Evolutionary conservation across 2,329 filamentous ascomycete genomes (phyloP), one percentile per base, ranked within the genome.

Genomic region (Arthrobotrys pseudoclavata): DNA sequence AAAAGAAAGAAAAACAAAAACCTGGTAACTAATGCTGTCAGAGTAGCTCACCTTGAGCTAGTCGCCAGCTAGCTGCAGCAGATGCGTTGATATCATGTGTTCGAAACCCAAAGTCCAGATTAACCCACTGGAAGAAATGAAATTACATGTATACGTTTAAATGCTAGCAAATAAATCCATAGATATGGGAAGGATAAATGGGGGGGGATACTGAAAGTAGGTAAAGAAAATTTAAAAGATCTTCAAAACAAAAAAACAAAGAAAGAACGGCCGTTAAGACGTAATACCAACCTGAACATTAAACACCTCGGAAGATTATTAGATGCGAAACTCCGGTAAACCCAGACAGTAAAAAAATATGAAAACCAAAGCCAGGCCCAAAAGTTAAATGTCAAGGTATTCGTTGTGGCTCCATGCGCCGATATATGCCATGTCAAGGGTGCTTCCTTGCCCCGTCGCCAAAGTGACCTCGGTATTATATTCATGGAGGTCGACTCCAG

Each of bases 351-450:
- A 37, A 37, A 29, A 29, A 29, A 9, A 34, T 34, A 1, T 9
- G 31, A 9, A 10, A 9, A 34, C 7, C 7, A 34, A 34, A 9
- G 31, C 31, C 4, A 34, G 31, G 7, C 7, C 12, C 1, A 34
- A 34, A 9, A 34, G 7, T 29, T 29, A 29, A 7, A 7, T 29
- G 26, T 34, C 31, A 34, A 9, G 12, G 31, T 9, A 10, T 9
- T 34, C 4, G 31, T 5, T 2, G 31, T 34, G 12, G 31, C 31
- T 34, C 71, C 71, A 76, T 45, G 48, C 55, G 3, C 71, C 71
- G 48, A 76, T 57, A 34, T 69, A 50, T 37, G 55, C 42, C 10
- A 75, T 13, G 15, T 75, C 45, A 3, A 57, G 22, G 10, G 7
- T 9, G 12, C 31, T 9, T 1, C 31, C 7, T 4, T 5, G 31